Conservation (phyloP, 2,329 filamentous ascomycete genomes). For the Claviceps pusilla region DNA sequence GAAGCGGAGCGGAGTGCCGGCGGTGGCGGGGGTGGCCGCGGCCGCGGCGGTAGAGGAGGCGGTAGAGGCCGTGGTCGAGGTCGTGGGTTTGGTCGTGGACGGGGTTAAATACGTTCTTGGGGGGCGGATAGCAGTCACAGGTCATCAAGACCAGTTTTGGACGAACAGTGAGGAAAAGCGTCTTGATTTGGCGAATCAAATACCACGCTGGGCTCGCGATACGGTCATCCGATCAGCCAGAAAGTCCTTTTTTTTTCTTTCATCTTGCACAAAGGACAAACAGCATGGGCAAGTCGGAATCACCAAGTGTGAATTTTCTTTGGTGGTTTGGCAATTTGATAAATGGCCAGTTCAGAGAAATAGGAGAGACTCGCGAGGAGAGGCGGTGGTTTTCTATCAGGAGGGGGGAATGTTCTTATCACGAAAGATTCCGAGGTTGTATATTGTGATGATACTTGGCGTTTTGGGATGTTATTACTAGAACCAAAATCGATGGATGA, state of each 20-base stretch:
- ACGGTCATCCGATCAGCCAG: background rate
- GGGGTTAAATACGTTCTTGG: background rate
- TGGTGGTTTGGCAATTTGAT: background rate
- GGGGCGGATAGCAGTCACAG: background rate
- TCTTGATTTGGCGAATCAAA: background rate
- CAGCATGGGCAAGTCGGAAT: background rate
- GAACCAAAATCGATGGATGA: background rate
- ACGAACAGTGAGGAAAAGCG: background rate
- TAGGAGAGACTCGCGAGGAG: background rate
- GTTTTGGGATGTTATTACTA: constrained; percentile 20
- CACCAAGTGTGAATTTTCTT: background rate
- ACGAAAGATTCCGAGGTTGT: background rate
- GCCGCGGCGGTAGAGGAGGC: constrained; percentile 39
- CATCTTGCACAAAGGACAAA: background rate
- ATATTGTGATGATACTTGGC: constrained; percentile 17
- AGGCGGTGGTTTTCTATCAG: background rate
- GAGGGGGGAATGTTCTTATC: constrained; percentile 3
- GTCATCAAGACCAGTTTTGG: background rate
- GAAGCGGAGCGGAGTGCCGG: constrained; percentile 51
- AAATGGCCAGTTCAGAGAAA: background rate
- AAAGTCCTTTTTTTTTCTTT: background rate
- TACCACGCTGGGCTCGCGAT: background rate
- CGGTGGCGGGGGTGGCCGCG: constrained; percentile 37
- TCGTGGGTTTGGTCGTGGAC: constrained; percentile 11
- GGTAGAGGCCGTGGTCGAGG: constrained; percentile 28